Evolutionary conservation across 2,329 filamentous ascomycete genomes (phyloP), one percentile per base, ranked within the genome.

Genomic region (Fusarium nelsonii): DNA sequence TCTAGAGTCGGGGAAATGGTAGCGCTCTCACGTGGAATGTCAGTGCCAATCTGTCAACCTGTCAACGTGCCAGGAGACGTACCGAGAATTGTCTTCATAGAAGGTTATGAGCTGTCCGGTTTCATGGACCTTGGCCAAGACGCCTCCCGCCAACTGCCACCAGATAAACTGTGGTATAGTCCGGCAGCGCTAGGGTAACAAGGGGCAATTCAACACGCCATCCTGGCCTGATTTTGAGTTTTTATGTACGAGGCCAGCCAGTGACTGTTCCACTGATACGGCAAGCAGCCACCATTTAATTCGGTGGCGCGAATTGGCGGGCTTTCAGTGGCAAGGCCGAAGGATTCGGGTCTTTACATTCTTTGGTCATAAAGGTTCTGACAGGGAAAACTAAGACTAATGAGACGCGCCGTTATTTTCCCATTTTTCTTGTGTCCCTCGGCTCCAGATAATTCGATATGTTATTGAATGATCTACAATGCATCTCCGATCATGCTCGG

Each of bases 151-250:
- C 33, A 26, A 50, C 20, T 18, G 23, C 33, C 33, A n/a, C 46
- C 46, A 50, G 12, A 20, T 36, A 39, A 50, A 33, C 16, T 50
- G 18, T 37, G 46, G 46, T 28, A 28, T 50, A 50, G 46, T n/a
- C 18, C 8, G n/a, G 10, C 16, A 16, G 14, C 8, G 28, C 46
- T 50, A 50, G 23, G 7, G 14, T 33, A 10, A 3, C 23, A 23
- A 23, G 16, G 26, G 46, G 46, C 16, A 50, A 23, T 50, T 50
- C 46, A 50, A 8, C 28, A 18, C n/a, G 33, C 3, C 26, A 50
- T 18, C 33, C 46, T 39, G 46, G 46, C 46, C 20, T 28, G 46
- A 10, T 50, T 50, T 50, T 28, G 10, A 50, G 46, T 50, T 50
- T 39, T 8, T 15, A 18, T 23, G 23, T 23, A 23, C 23, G 23